Base-by-base conservation (phyloP, 306 rosid species). In the Gynostemma pentaphyllum region DNA sequence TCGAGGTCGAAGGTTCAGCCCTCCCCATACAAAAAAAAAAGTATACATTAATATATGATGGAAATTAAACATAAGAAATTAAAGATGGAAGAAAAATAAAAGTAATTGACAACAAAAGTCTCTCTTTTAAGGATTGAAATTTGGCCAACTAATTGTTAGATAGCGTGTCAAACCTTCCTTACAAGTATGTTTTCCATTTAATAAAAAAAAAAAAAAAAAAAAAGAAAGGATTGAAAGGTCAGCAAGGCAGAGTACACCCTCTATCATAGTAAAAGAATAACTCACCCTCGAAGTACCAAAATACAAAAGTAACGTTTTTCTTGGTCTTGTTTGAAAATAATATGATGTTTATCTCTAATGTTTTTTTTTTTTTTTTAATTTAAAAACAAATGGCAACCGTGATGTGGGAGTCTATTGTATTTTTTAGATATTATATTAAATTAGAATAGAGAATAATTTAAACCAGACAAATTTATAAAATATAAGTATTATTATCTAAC, bases 201-300 rank as follows among this genome's bases (percentile, higher is more conserved):
- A n/a, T n/a, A n/a, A n/a, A n/a, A n/a, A n/a, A n/a, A n/a, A n/a
- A n/a, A n/a, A n/a, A n/a, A n/a, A n/a, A n/a, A n/a, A n/a, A n/a
- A n/a, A n/a, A n/a, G n/a, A n/a, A 54, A 29, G 8, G 9, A 46
- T 60, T 60, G 7, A 40, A 60, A 40, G 66, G 66, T 39, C 48
- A 39, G 49, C 46, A 39, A 39, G 5, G 42, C 42, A 39, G 9
- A 39, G 9, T 39, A n/a, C n/a, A 55, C 30, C 9, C 45, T 57
- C 45, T 34, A 5, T 3, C 64, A 34, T 9, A 34, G 11, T 39
- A 18, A 19, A 7, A 46, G 22, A 19, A 4, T 0, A 48, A 22
- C n/a, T n/a, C n/a, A 51, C 24, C 4, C 1, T 2, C 30, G n/a
- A 23, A 50, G 30, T n/a, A n/a, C 32, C 14, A 50, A 11, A 5